A percentile compares a stretch with the other conserved stretches of the same genome.
These are phyloP conservation scores for Pogostemon cablin DNA, from an alignment of 257 asterid genomes.

Conservation along the genomic window DNA sequence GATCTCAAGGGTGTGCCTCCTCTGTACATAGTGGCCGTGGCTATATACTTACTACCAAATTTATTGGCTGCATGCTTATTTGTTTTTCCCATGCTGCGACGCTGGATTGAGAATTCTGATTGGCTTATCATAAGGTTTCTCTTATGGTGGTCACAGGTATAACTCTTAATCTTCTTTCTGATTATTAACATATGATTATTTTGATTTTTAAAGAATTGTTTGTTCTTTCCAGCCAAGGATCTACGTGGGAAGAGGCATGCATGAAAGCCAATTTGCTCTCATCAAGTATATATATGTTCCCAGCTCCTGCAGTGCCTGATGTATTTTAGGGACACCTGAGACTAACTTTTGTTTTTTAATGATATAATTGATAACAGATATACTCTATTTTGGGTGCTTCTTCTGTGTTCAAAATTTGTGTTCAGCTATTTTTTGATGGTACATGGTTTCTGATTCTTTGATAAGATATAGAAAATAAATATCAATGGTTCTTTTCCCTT, in stretches of 20 bases:
- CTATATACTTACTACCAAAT: slow-evolving; percentile 81
- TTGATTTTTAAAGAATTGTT: slow-evolving; percentile 32
- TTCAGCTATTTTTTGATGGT: slow-evolving; percentile 88
- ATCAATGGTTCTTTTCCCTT: slow-evolving; percentile 22
- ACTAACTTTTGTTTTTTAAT: slow-evolving; percentile 22
- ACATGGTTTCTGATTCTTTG: slow-evolving; percentile 35
- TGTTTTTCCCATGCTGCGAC: slow-evolving; percentile 89
- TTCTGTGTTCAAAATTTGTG: slow-evolving; percentile 71
- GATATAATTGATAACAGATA: slow-evolving; percentile 57
- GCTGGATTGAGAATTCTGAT: slow-evolving; percentile 95
- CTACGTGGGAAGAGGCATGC: slow-evolving; percentile 99
- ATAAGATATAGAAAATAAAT: slow-evolving; percentile 14
- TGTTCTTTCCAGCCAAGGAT: slow-evolving; percentile 66
- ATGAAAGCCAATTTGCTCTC: slow-evolving; percentile 89
- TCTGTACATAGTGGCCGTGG: slow-evolving; percentile 75
- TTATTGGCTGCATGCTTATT: slow-evolving; percentile 67
- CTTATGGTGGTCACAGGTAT: slow-evolving; percentile 99
- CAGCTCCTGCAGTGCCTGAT: slow-evolving; percentile 24
- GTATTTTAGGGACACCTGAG: slow-evolving; percentile 29
- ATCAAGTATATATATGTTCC: slow-evolving; percentile 59
- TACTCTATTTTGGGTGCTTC: slow-evolving; percentile 89
- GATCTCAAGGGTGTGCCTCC: slow-evolving; percentile 86
- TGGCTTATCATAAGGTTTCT: slow-evolving; percentile 86
- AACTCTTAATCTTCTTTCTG: slow-evolving; percentile 31
- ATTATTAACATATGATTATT: slow-evolving; percentile 31